Base-by-base conservation (phyloP, 768 basidiomycete genomes). In the Leccinum fibrillosum region DNA sequence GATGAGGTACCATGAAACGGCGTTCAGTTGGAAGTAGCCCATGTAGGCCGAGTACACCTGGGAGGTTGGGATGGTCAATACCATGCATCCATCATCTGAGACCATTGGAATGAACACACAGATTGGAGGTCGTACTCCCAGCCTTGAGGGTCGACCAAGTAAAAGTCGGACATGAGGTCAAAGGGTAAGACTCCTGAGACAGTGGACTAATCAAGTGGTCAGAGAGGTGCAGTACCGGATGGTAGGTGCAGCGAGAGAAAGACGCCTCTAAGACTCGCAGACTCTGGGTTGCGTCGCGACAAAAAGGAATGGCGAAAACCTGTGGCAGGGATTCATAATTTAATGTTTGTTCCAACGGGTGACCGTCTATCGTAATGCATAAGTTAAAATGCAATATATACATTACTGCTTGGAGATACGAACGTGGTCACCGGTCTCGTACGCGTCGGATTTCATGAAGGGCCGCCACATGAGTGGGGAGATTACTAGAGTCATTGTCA, bases 61-160 rank as follows among this genome's bases (percentile, higher is more conserved):
- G 17, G 19, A 48, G n/a, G 21, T 11, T 26, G 11, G 26, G 39
- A 17, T 26, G 10, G 12, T 68, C 12, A 66, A 28, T 10, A 19
- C 8, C 53, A 28, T 9, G 37, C 10, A n/a, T 32, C 39, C 25
- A n/a, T 7, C 30, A 35, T 49, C 34, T 32, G 15, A 17, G 19
- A 2, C 25, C 47, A 28, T n/a, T 30, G 39, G 23, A 54, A 51
- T 30, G 58, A 10, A 77, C 85, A 56, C 60, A 91, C 89, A 49
- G 88, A 89, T 64, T 89, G 87, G 5, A 90, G 79, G 71, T 91
- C 89, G 63, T 84, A 89, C 65, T 88, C 84, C 90, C 90, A 92
- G 21, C 88, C 89, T 59, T 78, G 79, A 17, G 87, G 86, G 61
- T 89, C 86, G 45, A 90, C 90, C 21, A 89, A 74, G 21, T 83